Evolutionary conservation across 2,329 filamentous ascomycete species (phyloP), one percentile per base, ranked within the genome.

Genomic region (Penicillium sp.): DNA sequence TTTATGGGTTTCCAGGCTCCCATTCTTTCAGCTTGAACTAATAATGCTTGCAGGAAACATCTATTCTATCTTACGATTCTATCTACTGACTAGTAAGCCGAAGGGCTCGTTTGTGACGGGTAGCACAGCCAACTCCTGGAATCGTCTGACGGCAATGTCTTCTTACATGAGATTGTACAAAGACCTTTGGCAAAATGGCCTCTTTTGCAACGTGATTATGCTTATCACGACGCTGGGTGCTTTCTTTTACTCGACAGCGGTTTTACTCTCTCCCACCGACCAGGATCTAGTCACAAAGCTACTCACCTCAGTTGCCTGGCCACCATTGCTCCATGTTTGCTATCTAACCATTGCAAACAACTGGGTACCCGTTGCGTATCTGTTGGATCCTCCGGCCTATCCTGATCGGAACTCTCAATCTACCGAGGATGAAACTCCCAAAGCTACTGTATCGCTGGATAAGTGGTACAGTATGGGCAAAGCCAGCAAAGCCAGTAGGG

Each of bases 101-200:
- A 66, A 67, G 19, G 68, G 69, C 3, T 72, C 69, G 6, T 69
- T 70, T 31, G 66, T 72, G 3, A 72, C 69, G 1, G 69, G 69
- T 13, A 70, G 68, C 57, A 64, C 54, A 3, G 60, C 59, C 2
- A 71, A 72, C 45, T 58, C 66, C 0, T 68, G 62, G 57, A 70
- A 69, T 27, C 58, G 47, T 16, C n/a, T 31, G 23, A 50, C 54
- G 0, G 35, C 56, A 11, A 43, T 54, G 1, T 58, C 63, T 0
- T 31, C 43, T 0, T 45, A 49, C 13, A 50, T 39, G 42, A 62
- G 50, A 23, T 13, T 65, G 2, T 55, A 60, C 37, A 56, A 48
- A 10, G 64, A 69, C 46, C 29, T 63, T 2, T 58, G 58, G 49
- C 51, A 59, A 11, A 64, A 62, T 6, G 63, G 67, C 9, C 50